A percentile compares a stretch with the other conserved stretches of the same genome.
phyloP scores from a whole-genome alignment of 495 filamentous ascomycete genomes.

The Talaromyces wortmannii region DNA sequence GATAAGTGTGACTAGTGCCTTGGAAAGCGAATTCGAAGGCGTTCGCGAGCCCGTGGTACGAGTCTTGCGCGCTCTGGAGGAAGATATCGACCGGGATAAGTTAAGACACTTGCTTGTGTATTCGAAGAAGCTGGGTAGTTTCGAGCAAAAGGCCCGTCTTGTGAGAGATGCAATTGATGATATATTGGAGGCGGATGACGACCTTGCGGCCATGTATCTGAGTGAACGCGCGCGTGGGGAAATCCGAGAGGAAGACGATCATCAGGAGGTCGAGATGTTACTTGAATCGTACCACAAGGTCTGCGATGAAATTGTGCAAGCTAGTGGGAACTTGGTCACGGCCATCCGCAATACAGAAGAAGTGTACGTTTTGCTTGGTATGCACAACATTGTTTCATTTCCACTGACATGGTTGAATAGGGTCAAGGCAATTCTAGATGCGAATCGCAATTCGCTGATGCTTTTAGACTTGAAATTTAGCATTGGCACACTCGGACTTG shows the following conservation, averaged over 20 bases:
- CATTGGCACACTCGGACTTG: conserved; percentile 87
- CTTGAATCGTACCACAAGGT: conserved; percentile 97
- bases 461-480: conserved; percentile 94
- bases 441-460: conserved; percentile 97
- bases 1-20: conserved; percentile 65
- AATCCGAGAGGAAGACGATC: conserved; percentile 73
- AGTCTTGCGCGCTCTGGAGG: conserved; percentile 84
- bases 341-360: conserved; percentile 97
- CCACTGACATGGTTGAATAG: conserved; percentile 32
- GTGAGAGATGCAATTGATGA: conserved; percentile 95
- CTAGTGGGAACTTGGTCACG: conserved; percentile 85
- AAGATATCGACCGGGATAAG: conserved; percentile 95
- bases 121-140: conserved; percentile 91
- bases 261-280: conserved; percentile 94
- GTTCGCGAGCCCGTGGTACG: conserved; percentile 86
- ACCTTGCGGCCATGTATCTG: conserved; percentile 91
- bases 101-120: conserved; percentile 83
- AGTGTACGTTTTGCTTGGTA: conserved; percentile 55
- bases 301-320: conserved; percentile 95
- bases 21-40: conserved; percentile 90
- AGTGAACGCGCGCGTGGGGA: conserved; percentile 75
- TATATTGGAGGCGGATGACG: conserved; percentile 94
- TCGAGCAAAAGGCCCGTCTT: conserved; percentile 92
- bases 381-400: neutral
- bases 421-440: conserved; percentile 93